These are phyloP conservation scores for Malus hybrid DNA, from an alignment of 331 rosid species.

Conservation along the genomic window DNA sequence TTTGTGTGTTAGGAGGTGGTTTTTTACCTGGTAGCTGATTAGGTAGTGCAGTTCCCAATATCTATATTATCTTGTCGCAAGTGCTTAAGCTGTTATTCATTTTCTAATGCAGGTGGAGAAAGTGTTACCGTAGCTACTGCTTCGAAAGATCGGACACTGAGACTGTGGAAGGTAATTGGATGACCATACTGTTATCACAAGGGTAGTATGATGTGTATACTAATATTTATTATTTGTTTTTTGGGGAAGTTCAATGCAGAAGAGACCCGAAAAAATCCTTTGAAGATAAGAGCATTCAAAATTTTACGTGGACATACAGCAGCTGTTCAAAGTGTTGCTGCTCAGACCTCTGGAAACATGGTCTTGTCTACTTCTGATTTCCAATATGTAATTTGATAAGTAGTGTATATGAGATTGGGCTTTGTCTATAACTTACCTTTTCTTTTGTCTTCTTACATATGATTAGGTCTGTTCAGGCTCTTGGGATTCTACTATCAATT, in stretches of 20 bases:
- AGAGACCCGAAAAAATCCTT: conserved; percentile 32
- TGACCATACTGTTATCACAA: background rate
- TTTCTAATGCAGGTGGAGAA: conserved; percentile 36
- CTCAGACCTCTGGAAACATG: conserved; percentile 65
- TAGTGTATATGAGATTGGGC: background rate
- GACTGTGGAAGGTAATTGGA: conserved; percentile 83
- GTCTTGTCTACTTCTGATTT: conserved; percentile 28
- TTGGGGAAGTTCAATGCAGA: conserved; percentile 45
- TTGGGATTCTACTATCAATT: conserved; percentile 83
- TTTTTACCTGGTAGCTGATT: background rate
- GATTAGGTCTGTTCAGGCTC: conserved; percentile 86
- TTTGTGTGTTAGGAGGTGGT: background rate
- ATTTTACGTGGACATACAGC: conserved; percentile 67
- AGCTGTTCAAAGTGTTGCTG: conserved; percentile 74
- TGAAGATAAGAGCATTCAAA: conserved; percentile 60
- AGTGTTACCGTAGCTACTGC: conserved; percentile 54
- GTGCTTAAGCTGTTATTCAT: background rate
- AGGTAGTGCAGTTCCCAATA: background rate
- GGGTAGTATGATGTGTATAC: background rate
- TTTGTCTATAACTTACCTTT: conserved; percentile 5
- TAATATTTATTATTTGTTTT: conserved; percentile 11
- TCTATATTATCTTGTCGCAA: background rate
- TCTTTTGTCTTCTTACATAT: conserved; percentile 1
- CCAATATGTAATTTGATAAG: background rate
- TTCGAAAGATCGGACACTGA: conserved; percentile 57